Evolutionary conservation across 2,329 filamentous ascomycete genomes (phyloP).

Genomic region (Rhynchosporium graminicola): DNA sequence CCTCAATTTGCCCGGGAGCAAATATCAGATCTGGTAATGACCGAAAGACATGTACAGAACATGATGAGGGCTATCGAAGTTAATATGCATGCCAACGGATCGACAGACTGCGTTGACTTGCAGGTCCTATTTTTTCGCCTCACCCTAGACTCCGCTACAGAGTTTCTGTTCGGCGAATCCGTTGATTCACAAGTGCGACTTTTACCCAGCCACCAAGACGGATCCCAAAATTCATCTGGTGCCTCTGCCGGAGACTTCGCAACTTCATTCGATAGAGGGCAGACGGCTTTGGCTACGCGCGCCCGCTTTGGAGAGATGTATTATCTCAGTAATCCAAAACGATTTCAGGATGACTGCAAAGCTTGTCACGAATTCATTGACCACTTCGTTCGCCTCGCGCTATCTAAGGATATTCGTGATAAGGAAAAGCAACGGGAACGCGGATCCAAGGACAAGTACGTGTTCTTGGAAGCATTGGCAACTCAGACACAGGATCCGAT

Average conservation of each 20-base stretch:
- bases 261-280: conserved; percentile 49
- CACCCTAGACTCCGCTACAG: conserved; percentile 51
- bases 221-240: conserved; percentile 3
- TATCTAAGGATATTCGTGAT: conserved; percentile 29
- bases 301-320: conserved; percentile 27
- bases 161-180: conserved; percentile 59
- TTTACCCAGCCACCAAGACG: conserved; percentile 15
- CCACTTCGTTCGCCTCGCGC: conserved; percentile 47
- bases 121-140: conserved; percentile 64
- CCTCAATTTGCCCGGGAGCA: conserved; percentile 57
- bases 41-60: conserved; percentile 67
- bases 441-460: conserved; percentile 39
- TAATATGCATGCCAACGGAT: conserved; percentile 54
- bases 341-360: conserved; percentile 33
- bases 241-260: conserved; percentile 45
- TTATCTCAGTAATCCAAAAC: conserved; percentile 40
- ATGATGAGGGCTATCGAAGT: conserved; percentile 59
- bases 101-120: conserved; percentile 55
- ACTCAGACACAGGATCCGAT: conserved; percentile 47
- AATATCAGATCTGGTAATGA: conserved; percentile 67
- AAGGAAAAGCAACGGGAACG: conserved; percentile 41
- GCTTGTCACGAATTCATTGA: conserved; percentile 49
- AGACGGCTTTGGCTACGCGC: conserved; percentile 34
- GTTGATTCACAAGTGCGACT: conserved; percentile 44
- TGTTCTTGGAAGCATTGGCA: conserved; percentile 59